Evolutionary conservation across 306 rosid genomes (phyloP).

Genomic region (Coriaria nepalensis): DNA sequence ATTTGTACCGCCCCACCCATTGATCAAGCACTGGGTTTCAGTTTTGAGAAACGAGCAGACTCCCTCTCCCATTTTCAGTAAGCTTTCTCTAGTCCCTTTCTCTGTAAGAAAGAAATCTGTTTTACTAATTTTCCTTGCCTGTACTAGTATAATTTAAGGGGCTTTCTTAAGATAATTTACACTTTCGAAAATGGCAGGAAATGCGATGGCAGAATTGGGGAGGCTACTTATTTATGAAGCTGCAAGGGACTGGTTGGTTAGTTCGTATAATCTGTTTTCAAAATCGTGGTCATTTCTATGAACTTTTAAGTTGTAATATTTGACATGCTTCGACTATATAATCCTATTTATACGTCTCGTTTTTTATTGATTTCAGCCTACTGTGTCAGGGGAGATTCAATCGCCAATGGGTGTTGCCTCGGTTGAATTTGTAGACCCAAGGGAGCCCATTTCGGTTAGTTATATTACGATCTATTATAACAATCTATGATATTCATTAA

Average conservation of each 20-base stretch:
- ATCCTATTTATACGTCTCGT: too few species aligned
- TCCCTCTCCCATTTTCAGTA: slow-evolving; percentile 74
- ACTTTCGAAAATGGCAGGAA: slow-evolving; percentile 35
- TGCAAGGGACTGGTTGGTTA: slow-evolving; percentile 93
- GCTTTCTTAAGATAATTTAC: slow-evolving; percentile 5
- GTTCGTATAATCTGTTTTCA: slow-evolving; percentile 15
- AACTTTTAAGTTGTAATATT: too few species aligned
- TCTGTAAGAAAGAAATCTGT: background rate
- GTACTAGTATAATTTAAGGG: background rate
- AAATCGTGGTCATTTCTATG: too few species aligned
- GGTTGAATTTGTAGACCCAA: slow-evolving; percentile 85
- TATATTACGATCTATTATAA: background rate
- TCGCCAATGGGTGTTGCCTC: slow-evolving; percentile 83
- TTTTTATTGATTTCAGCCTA: slow-evolving; percentile 46
- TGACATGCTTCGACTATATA: too few species aligned
- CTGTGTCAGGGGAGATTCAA: slow-evolving; percentile 69
- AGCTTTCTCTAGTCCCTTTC: slow-evolving; percentile 16
- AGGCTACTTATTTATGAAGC: slow-evolving; percentile 88
- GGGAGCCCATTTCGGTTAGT: slow-evolving; percentile 81
- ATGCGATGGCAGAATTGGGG: slow-evolving; percentile 95
- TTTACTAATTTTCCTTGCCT: background rate
- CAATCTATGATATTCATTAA: background rate
- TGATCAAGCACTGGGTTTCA: slow-evolving; percentile 98
- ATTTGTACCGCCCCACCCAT: slow-evolving; percentile 78
- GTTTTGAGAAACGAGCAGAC: slow-evolving; percentile 84